Base-by-base conservation (phyloP, 495 filamentous ascomycete species). In the Articulospora tetracladia region DNA sequence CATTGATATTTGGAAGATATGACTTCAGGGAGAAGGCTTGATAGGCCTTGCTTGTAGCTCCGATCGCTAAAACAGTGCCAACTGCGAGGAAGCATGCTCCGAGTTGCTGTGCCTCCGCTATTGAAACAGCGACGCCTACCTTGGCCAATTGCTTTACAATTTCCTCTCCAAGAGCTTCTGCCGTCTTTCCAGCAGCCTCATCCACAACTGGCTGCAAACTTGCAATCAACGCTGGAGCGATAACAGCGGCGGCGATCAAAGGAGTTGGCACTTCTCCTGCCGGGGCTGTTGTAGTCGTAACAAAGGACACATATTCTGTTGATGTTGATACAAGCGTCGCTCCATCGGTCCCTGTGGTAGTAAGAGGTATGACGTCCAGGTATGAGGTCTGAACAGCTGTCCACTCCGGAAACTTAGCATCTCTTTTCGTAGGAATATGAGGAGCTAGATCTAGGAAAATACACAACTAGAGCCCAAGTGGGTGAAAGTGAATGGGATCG, bases 301-400 rank as follows among this genome's bases (percentile, higher is more conserved):
- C 12, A 24, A 55, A 55, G 52, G 52, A 55, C 52, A 55, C 30
- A 19, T 55, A 34, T 55, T 55, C 52, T 55, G 26, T 55, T 27
- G 52, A 55, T 12, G 26, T 55, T 55, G 52, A 55, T 17, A 55
- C 52, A 28, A 27, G 25, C n/a, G 52, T 55, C 25, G 52, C 52
- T 22, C 52, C 52, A 23, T 55, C 30, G n/a, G 52, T 39, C 25
- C 13, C 52, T 39, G 26, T 55, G 19, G 52, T 55, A 55, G 52
- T 55, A 55, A 55, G 15, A 19, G 52, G 30, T 55, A 20, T 55
- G 36, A 55, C 30, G 30, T 39, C 52, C n/a, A 55, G 26, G 22
- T 55, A 55, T 55, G 26, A 39, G 26, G 52, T 55, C 30, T 55
- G 26, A 34, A 39, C 30, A 22, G 52, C 52, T 55, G 26, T 55